A percentile compares a stretch with the other conserved stretches of the same genome.
Evolutionary conservation across 345 rosid genomes (phyloP).

Genomic region (Dipteronia sinensis): DNA sequence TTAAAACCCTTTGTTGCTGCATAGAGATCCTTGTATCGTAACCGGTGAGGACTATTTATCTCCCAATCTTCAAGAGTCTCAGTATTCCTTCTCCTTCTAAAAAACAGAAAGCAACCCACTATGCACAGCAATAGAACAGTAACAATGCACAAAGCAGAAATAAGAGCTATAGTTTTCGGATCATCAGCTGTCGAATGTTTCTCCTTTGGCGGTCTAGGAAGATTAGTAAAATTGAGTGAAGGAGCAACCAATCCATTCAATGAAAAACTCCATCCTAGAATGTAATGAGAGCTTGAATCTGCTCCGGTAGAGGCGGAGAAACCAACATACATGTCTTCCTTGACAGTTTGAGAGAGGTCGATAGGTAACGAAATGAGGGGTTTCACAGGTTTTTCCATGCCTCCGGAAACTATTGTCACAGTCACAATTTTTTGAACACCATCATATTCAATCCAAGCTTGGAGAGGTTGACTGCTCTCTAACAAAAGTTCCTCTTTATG

Average conservation of each 20-base stretch:
- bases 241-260: conserved; percentile 38
- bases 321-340: conserved; percentile 56
- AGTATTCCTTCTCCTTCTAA: conserved; percentile 4
- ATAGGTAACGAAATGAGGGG: conserved; percentile 39
- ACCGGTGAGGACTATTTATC: conserved; percentile 69
- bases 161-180: conserved; percentile 37
- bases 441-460: conserved; percentile 69
- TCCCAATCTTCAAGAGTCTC: conserved; percentile 73
- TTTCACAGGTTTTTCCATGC: conserved; percentile 24
- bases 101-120: conserved; percentile 23
- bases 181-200: conserved; percentile 13
- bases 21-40: conserved; percentile 55
- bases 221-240: conserved; percentile 35
- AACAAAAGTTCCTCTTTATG: conserved; percentile 28
- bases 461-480: conserved; percentile 51
- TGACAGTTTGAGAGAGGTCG: conserved; percentile 24
- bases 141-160: conserved; percentile 35
- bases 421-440: conserved; percentile 29
- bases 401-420: conserved; percentile 49
- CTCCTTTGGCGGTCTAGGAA: conserved; percentile 46
- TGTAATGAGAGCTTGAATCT: conserved; percentile 59
- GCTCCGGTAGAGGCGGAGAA: conserved; percentile 76
- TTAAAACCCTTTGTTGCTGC: conserved; percentile 63
- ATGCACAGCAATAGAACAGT: conserved; percentile 34
- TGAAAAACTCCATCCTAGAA: conserved; percentile 80